Conservation (phyloP, 2,329 filamentous ascomycete genomes). For the Septoria linicola region DNA sequence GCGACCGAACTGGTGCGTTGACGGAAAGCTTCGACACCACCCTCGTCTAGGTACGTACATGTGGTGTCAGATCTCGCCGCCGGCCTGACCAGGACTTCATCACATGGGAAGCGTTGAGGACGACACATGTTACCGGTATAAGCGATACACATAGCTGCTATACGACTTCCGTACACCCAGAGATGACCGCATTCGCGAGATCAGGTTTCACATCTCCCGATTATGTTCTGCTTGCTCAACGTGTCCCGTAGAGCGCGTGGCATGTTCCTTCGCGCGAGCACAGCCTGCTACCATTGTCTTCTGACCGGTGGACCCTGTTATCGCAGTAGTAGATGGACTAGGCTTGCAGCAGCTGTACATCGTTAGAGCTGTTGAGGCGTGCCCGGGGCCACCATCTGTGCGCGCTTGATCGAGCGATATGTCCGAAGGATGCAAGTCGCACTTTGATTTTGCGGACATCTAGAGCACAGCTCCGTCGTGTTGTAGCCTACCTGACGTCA, state of each 20-base stretch:
- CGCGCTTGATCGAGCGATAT: slow-evolving; percentile 24
- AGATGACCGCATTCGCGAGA: slow-evolving; percentile 2
- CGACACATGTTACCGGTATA: slow-evolving; percentile 13
- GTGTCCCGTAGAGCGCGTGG: not conserved
- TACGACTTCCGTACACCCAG: too few relatives aligned
- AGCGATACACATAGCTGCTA: slow-evolving; percentile 9
- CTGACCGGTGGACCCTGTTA: not conserved
- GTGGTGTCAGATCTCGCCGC: slow-evolving; percentile 20
- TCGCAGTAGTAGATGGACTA: not conserved
- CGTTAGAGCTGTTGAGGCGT: slow-evolving; percentile 15
- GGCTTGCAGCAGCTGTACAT: slow-evolving; percentile 9
- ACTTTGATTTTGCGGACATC: slow-evolving; percentile 17
- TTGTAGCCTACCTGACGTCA: slow-evolving; percentile 22
- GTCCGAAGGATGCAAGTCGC: slow-evolving; percentile 18
- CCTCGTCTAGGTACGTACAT: slow-evolving; percentile 19
- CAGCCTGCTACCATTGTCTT: not conserved
- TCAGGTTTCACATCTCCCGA: slow-evolving; percentile 1
- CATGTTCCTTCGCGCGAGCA: slow-evolving; percentile 2
- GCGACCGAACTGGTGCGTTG: slow-evolving; percentile 18
- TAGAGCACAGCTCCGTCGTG: slow-evolving; percentile 4
- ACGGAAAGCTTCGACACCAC: slow-evolving; percentile 28
- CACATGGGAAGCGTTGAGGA: slow-evolving; percentile 16
- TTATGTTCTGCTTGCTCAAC: slow-evolving; percentile 1
- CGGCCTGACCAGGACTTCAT: slow-evolving; percentile 9
- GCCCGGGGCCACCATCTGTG: slow-evolving; percentile 10